These are phyloP conservation scores for Astragalus glycyphyllos DNA, from an alignment of 306 rosid genomes.

Conservation along the genomic window DNA sequence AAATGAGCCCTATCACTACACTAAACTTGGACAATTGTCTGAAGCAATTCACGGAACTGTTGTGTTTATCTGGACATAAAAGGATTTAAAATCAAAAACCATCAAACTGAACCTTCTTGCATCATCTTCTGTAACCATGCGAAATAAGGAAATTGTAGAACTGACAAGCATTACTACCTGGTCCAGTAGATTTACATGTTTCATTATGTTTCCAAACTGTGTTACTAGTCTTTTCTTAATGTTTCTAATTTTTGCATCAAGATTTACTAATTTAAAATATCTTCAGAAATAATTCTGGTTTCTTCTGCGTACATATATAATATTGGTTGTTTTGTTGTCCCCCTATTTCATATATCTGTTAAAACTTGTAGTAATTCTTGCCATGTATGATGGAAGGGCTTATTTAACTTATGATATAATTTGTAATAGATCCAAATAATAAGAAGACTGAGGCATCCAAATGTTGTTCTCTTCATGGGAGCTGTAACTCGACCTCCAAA, in stretches of 20 bases:
- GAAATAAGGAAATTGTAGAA: not conserved
- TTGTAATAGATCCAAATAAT: conserved; percentile 82
- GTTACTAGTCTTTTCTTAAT: conserved; percentile 7
- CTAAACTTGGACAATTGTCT: conserved; percentile 1
- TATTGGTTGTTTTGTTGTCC: conserved; percentile 13
- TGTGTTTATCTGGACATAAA: conserved; percentile 2
- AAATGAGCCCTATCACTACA: not conserved
- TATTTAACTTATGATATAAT: conserved; percentile 44
- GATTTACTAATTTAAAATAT: conserved; percentile 32
- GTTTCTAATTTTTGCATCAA: conserved; percentile 10
- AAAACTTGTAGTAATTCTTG: not conserved
- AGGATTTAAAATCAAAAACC: conserved; percentile 20
- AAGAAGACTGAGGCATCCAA: conserved; percentile 97
- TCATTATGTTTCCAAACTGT: conserved; percentile 6
- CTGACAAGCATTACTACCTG: not conserved
- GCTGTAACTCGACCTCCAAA: conserved; percentile 92
- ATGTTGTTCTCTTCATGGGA: conserved; percentile 99
- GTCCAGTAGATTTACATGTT: not conserved
- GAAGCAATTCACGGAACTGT: conserved; percentile 16
- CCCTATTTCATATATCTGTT: conserved; percentile 6
- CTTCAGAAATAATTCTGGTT: not conserved
- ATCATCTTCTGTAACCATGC: not conserved
- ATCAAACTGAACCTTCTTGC: conserved; percentile 1
- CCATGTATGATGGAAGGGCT: conserved; percentile 35
- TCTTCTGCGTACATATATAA: conserved; percentile 6